Conservation (phyloP, 2,329 filamentous ascomycete genomes). For the Aspergillus oerlinghausenensis region DNA sequence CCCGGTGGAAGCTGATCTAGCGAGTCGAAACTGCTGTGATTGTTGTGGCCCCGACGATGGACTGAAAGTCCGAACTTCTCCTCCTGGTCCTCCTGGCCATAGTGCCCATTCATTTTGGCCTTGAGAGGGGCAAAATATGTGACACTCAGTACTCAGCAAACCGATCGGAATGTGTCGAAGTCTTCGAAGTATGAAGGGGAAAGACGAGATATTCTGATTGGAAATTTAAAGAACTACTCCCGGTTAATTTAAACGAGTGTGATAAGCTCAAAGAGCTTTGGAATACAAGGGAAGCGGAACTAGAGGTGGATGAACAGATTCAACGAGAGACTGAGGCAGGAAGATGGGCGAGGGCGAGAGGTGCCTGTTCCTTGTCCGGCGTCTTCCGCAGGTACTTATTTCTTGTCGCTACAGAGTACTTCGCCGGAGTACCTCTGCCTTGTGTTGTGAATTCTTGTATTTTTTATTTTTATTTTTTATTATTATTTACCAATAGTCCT, state of each 20-base stretch:
- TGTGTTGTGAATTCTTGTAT: not conserved
- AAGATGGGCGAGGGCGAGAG: slow-evolving; percentile 3
- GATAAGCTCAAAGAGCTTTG: not conserved
- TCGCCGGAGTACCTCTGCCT: not conserved
- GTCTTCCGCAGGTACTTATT: not conserved
- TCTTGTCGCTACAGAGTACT: not conserved
- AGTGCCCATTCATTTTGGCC: slow-evolving; percentile 11
- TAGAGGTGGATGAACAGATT: slow-evolving; percentile 1
- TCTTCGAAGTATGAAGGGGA: not conserved
- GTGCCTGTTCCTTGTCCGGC: not conserved
- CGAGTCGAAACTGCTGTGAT: slow-evolving; percentile 17
- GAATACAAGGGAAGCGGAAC: not conserved
- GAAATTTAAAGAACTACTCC: not conserved
- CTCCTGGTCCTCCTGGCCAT: slow-evolving; percentile 19
- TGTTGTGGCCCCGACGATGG: slow-evolving; percentile 10
- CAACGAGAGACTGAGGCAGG: not conserved
- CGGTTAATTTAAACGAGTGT: not conserved
- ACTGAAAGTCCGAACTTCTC: slow-evolving; percentile 25
- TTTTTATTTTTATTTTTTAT: not conserved
- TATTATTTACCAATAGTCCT: no score
- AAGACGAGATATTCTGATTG: not conserved
- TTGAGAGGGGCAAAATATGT: no score
- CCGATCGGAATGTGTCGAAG: not conserved
- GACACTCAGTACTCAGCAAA: no score
- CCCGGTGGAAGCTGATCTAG: slow-evolving; percentile 12